A percentile compares a stretch with the other conserved stretches of the same genome.
Conservation (phyloP, 169 alveolate genomes). For the Babesia ovis region DNA sequence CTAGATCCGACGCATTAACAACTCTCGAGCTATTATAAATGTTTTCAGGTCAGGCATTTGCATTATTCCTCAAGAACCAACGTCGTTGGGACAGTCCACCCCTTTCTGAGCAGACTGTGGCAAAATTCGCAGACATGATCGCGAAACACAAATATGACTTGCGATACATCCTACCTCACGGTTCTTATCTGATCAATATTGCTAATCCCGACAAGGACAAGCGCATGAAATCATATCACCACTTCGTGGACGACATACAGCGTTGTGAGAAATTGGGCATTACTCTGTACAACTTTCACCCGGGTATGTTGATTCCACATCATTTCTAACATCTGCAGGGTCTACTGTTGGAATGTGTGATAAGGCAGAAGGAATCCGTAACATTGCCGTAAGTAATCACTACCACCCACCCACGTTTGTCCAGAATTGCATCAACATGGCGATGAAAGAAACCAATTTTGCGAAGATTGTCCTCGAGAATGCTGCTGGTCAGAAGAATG, state of each 20-base stretch:
- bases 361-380: constrained; percentile 75
- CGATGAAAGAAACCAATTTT: constrained; percentile 73
- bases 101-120: constrained; percentile 69
- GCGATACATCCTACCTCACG: constrained; percentile 84
- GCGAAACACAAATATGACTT: constrained; percentile 68
- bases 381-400: constrained; percentile 67
- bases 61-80: constrained; percentile 85
- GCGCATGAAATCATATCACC: constrained; percentile 78
- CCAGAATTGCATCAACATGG: constrained; percentile 76
- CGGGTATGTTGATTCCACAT: constrained; percentile 70
- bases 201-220: constrained; percentile 87
- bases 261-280: constrained; percentile 87
- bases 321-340: constrained; percentile 7
- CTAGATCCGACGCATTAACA: no score
- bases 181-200: constrained; percentile 84
- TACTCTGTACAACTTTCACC: constrained; percentile 84
- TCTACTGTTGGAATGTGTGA: constrained; percentile 81
- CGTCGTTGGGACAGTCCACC: constrained; percentile 87
- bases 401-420: not conserved
- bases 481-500: constrained; percentile 88
- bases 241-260: constrained; percentile 84
- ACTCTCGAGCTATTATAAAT: not conserved
- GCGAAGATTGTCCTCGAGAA: constrained; percentile 86
- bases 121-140: constrained; percentile 70
- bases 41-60: constrained; percentile 83